Conservation (phyloP, 2,329 filamentous ascomycete species). For the Thelonectria olida region DNA sequence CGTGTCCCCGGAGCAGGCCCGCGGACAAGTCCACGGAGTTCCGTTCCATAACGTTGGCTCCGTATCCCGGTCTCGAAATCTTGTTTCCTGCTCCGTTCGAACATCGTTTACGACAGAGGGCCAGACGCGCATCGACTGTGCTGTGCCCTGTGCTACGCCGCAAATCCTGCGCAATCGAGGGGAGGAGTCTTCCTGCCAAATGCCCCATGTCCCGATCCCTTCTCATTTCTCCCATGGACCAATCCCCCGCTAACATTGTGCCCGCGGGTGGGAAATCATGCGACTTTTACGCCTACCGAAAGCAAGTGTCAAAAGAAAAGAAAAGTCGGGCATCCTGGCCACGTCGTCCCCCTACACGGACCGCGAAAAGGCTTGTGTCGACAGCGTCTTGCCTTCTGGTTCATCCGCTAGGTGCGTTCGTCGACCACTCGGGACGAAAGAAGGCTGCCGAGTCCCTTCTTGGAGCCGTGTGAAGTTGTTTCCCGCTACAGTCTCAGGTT, state of each 20-base stretch:
- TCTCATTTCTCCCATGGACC: conserved; percentile 15
- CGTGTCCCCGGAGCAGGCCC: too few relatives aligned
- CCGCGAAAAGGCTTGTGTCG: conserved; percentile 5
- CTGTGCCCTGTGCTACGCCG: neutral
- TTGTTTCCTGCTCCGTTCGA: neutral
- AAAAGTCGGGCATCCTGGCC: neutral
- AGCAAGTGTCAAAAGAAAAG: neutral
- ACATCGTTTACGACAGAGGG: too few relatives aligned
- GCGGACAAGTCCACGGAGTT: neutral
- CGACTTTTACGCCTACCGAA: conserved; percentile 4
- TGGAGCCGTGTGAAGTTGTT: neutral
- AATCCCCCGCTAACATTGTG: conserved; percentile 1
- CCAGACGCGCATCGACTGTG: too few relatives aligned
- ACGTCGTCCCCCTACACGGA: neutral
- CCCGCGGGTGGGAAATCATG: conserved; percentile 17
- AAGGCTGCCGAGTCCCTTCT: neutral
- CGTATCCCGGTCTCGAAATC: too few relatives aligned
- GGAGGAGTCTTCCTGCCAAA: too few relatives aligned
- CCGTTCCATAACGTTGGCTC: too few relatives aligned
- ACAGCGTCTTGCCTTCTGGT: neutral
- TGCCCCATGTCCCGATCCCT: conserved; percentile 1
- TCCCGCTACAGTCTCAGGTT: neutral
- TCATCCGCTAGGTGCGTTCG: too few relatives aligned
- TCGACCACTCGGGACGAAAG: neutral
- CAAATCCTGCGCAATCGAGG: neutral